Percentiles rank a stretch among this genome's conserved stretches.
phyloP scores from a whole-genome alignment of 805 yeast species.

The Ogataea angusta region DNA sequence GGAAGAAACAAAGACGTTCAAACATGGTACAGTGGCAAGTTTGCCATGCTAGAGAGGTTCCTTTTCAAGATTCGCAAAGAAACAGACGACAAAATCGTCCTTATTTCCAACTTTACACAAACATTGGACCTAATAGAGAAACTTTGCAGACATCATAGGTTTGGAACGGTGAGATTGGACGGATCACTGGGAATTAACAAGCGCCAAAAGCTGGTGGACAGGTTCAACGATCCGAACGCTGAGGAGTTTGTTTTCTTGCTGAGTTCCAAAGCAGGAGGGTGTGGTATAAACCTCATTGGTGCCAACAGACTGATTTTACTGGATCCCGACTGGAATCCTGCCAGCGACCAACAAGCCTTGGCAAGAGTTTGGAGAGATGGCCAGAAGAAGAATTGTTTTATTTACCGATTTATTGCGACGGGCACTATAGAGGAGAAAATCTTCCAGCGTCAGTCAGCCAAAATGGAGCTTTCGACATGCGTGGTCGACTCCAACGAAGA shows the following conservation, averaged over 20 bases:
- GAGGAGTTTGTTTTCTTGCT: conserved; percentile 83
- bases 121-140: conserved; percentile 87
- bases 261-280: conserved; percentile 97
- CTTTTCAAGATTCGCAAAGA: conserved; percentile 69
- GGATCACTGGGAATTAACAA: conserved; percentile 92
- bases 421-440: conserved; percentile 97
- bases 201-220: conserved; percentile 88
- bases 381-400: conserved; percentile 93
- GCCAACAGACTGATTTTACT: conserved; percentile 85
- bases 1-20: conserved; percentile 73
- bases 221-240: conserved; percentile 86
- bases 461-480: conserved; percentile 86
- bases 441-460: conserved; percentile 93
- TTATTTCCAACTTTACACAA: conserved; percentile 92
- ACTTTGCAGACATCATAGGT: conserved; percentile 71
- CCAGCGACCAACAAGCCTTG: conserved; percentile 95
- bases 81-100: conserved; percentile 91
- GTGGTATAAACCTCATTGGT: conserved; percentile 96
- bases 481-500: conserved; percentile 97
- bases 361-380: conserved; percentile 99
- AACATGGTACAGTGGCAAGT: conserved; percentile 83
- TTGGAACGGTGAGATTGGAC: conserved; percentile 80
- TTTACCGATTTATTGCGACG: conserved; percentile 88
- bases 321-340: conserved; percentile 98
- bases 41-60: conserved; percentile 80